These are phyloP conservation scores for Skeletonema costatum DNA, from an alignment of 108 stramenopile species.

Conservation along the genomic window DNA sequence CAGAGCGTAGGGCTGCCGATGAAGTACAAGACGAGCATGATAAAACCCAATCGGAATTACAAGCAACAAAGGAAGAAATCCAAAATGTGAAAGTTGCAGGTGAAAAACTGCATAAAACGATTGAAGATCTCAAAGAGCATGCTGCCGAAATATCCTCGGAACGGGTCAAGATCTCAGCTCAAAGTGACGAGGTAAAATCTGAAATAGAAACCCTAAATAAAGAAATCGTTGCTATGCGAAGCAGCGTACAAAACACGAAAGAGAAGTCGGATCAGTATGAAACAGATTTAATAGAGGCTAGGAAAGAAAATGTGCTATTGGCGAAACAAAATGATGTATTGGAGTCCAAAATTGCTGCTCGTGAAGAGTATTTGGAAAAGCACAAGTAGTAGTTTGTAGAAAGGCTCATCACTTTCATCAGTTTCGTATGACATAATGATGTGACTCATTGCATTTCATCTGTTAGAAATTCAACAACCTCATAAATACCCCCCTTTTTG, in stretches of 20 bases:
- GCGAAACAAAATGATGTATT: slow-evolving; percentile 12
- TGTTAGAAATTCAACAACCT: neutral
- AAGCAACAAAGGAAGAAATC: slow-evolving; percentile 1
- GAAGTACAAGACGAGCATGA: slow-evolving; percentile 3
- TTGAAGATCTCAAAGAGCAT: slow-evolving; percentile 10
- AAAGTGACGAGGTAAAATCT: slow-evolving; percentile 1
- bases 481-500: no score
- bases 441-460: neutral
- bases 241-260: neutral
- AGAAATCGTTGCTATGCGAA: neutral
- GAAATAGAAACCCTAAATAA: slow-evolving; percentile 1
- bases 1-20: slow-evolving; percentile 7
- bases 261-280: neutral
- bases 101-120: neutral
- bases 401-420: no score
- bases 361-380: slow-evolving; percentile 1
- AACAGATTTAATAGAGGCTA: neutral
- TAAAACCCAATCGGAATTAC: slow-evolving; percentile 6
- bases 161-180: slow-evolving; percentile 1
- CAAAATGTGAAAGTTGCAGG: neutral
- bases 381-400: neutral
- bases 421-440: neutral
- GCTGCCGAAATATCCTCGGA: slow-evolving; percentile 21
- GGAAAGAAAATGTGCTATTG: neutral
- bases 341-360: slow-evolving; percentile 8